Base-by-base conservation (phyloP, 495 filamentous ascomycete species). In the Hypoxylon fragiforme region DNA sequence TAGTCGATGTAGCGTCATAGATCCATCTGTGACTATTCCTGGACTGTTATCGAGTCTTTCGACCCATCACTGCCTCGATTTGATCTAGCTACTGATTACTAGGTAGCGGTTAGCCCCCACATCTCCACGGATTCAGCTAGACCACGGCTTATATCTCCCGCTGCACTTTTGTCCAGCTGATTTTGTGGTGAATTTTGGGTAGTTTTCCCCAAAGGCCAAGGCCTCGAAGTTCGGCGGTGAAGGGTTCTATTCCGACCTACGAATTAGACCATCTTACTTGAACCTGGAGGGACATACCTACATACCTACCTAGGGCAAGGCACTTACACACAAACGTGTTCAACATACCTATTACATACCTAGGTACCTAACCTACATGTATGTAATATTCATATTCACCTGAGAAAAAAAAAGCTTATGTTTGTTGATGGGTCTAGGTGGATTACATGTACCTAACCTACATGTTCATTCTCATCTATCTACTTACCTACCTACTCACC, bases 221-320 rank as follows among this genome's bases (percentile, higher is more conserved):
- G 31, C 47, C n/a, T n/a, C 41, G 45, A 47, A 45, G 28, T 62
- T 62, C 52, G 58, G 58, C 58, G 58, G 58, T 62, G 58, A 52
- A 52, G 52, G 47, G 46, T 31, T 18, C 51, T 50, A 56, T 51
- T 61, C 57, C 51, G 57, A 56, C 11, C 36, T 56, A n/a, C n/a
- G n/a, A n/a, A n/a, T n/a, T n/a, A n/a, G 58, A 62, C 46, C 42
- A 62, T 62, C 58, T 50, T 60, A 56, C 57, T 61, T 42, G 46
- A 60, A 61, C 41, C 57, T 61, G 57, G 51, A 51, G 46, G 51
- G 34, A 38, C 40, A 54, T 49, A 50, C 46, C 32, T 38, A 50
- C 44, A 49, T 48, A 56, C 58, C 51, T 50, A 28, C 14, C 12
- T 3, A 34, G 12, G 13, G 13, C n/a, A n/a, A n/a, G n/a, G n/a